Evolutionary conservation across 116 monocot species (phyloP).

Genomic region (Dioscorea cayenensis): DNA sequence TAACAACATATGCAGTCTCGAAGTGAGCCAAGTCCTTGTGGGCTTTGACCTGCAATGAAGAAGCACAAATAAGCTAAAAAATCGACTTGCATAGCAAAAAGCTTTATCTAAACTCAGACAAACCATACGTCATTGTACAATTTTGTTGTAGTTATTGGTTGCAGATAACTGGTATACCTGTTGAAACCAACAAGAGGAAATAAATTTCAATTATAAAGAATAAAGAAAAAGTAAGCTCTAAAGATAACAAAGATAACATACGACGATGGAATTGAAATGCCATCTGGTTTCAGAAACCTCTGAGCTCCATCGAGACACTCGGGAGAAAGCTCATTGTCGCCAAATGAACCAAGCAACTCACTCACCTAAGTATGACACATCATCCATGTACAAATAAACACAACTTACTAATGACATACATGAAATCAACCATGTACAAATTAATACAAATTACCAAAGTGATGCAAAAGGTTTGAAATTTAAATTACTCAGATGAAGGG

Average conservation of each 20-base stretch:
- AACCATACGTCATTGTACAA: conserved; percentile 88
- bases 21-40: conserved; percentile 84
- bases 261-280: conserved; percentile 96
- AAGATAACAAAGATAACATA: conserved; percentile 15
- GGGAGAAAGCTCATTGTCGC: conserved; percentile 95
- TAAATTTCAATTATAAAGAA: background rate
- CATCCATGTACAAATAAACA: background rate
- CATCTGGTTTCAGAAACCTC: conserved; percentile 89
- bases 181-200: conserved; percentile 1
- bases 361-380: conserved; percentile 53
- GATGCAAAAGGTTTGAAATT: too few relatives aligned
- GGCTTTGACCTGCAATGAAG: conserved; percentile 62
- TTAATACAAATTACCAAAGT: background rate
- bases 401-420: background rate
- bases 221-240: conserved; percentile 4
- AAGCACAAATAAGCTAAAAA: background rate
- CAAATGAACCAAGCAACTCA: conserved; percentile 94
- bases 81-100: background rate
- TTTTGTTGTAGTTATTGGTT: conserved; percentile 89
- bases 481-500: background rate
- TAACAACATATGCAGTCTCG: conserved; percentile 98
- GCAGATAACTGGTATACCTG: conserved; percentile 91
- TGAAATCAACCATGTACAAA: background rate
- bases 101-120: background rate
- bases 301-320: conserved; percentile 98